Base-by-base conservation (phyloP, 2,329 filamentous ascomycete species). In the Venturiaceae sp. region DNA sequence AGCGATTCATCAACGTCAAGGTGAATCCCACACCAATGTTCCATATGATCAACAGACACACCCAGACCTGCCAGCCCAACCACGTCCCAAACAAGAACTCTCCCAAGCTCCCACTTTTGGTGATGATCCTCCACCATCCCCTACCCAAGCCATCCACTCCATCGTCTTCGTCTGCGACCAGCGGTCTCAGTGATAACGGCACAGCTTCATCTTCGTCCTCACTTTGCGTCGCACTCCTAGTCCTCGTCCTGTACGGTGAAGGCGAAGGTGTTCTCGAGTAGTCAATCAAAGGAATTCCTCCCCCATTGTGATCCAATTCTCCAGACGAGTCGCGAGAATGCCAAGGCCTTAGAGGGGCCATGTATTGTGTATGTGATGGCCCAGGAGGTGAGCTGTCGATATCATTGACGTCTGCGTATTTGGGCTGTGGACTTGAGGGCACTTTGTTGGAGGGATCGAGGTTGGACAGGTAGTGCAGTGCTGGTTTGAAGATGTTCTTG, bases 131-230 rank as follows among this genome's bases (percentile, higher is more conserved):
- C 70, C 70, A 72, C 33, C 58, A 63, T 59, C 66, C 60, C 60
- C 64, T 70, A 68, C 28, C 58, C 39, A 55, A 55, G n/a, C 62
- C 41, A 13, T 75, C 70, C 53, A 78, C 64, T 61, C 72, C 61
- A 64, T 71, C 62, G 16, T 14, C 58, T 23, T 19, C 26, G 62
- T 66, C 61, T 61, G 66, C 60, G 58, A 74, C 64, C 57, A 77
- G 63, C 60, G 72, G 69, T 57, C 71, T 65, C 65, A 74, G 71
- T 53, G 66, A 69, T 44, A 70, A 61, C 57, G 73, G 64, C 26
- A 61, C 75, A 39, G 78, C 76, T 55, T 79, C 77, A 60, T 75
- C 75, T 58, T 78, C 76, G 60, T 76, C 75, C 58, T 78, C 76
- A 59, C 72, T 74, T 59, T 74, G 75, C 7, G 65, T 72, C 7